Evolutionary conservation across 2,329 filamentous ascomycete species (phyloP), one percentile per base, ranked within the genome.

Genomic region (Ceratocystis diversiconidia): DNA sequence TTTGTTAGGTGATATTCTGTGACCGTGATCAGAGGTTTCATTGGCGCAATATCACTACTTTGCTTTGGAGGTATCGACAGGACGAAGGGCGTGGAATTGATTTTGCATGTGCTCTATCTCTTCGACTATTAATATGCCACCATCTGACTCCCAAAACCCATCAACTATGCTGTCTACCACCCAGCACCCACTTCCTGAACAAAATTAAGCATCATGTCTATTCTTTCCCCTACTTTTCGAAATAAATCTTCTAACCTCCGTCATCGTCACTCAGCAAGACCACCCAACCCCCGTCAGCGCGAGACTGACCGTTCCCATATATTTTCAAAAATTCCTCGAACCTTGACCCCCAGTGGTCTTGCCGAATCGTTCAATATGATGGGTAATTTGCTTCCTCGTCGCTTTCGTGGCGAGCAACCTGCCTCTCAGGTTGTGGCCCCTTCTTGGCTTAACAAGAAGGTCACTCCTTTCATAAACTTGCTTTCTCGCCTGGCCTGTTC

Each of bases 401-500:
- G 83, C 71, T 85, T 86, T 71, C 82, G 84, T 74, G 84, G 84
- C 69, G 80, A 83, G 73, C 77, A 80, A 68, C 76, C 79, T 25
- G 75, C 74, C 62, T 72, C 78, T 44, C 76, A 79, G 69, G 75
- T 76, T 36, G 72, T 73, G 22, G 76, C 80, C 0, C 84, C 84
- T 10, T 81, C 80, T 5, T 84, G 80, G 79, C 70, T 80, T 66
- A 84, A 80, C 75, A 84, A 80, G 73, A 80, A 78, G 72, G 71
- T 95, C 73, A 95, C 90, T 3, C 87, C 89, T 2, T 75, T 87
- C 63, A 81, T 97, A 61, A 89, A 95, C 74, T 82, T 84, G 55
- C 78, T 96, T 68, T 89, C 92, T 50, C 86, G 85, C 70, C 82
- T 90, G 71, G 91, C 94, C 67, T 95, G 89, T 76, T 87, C 89